Base-by-base conservation (phyloP, 75 land plant genomes). In the Adiantum capillusveneris region DNA sequence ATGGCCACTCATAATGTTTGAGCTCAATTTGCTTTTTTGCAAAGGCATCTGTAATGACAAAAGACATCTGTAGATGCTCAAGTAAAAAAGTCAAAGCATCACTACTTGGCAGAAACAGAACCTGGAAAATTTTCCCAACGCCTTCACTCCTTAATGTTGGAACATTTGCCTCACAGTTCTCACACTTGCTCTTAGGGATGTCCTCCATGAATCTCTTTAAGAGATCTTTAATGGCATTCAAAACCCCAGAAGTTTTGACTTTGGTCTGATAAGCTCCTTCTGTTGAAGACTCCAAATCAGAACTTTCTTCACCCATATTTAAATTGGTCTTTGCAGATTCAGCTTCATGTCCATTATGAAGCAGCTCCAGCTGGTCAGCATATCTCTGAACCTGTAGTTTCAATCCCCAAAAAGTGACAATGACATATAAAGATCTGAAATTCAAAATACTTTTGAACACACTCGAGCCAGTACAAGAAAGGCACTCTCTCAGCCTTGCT, bases 51-150 rank as follows among this genome's bases (percentile, higher is more conserved):
- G 50, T 25, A 31, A 19, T 48, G 20, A 19, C 51, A 41, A 41
- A 41, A 41, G 43, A 9, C 14, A 9, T 41, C 43, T 9, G 14
- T 14, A 41, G 43, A 41, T 41, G 43, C 14, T 9, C 43, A 41
- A 41, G 14, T 14, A 41, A 41, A 14, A 41, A 9, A 41, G n/a
- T n/a, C n/a, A n/a, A n/a, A n/a, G n/a, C n/a, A n/a, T n/a, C n/a
- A n/a, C n/a, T 5, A 34, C 37, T 34, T 3, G 37, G 3, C 37
- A 34, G 37, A 34, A 34, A 41, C 26, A 44, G 41, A 69, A 91
- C 97, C 97, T 75, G 74, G 60, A 80, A 71, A 41, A 92, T 63
- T 82, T 82, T 82, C 28, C 97, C 94, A 74, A 88, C 83, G 56
- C 62, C 73, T 34, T 80, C 85, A 41, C 71, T 71, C 9, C 7